These are phyloP conservation scores for Aspergillus chevalieri DNA, from an alignment of 2,329 filamentous ascomycete species.

Conservation along the genomic window DNA sequence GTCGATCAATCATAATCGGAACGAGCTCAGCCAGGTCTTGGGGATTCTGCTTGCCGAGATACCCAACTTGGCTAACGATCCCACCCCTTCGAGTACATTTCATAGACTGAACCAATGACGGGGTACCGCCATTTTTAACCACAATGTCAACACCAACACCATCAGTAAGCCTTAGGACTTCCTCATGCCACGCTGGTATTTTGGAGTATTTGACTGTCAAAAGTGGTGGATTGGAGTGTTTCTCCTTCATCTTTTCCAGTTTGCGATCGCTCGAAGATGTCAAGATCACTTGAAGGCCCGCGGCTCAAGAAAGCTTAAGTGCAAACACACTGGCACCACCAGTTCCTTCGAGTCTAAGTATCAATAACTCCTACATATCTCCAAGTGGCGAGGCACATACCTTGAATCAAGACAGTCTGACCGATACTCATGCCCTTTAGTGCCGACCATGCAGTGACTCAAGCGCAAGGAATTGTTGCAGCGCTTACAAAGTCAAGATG, in stretches of 20 bases:
- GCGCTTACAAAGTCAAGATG: conserved; percentile 36
- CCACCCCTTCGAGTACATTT: conserved; percentile 38
- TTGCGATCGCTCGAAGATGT: conserved; percentile 35
- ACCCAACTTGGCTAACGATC: conserved; percentile 40
- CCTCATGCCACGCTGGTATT: conserved; percentile 26
- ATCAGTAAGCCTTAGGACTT: conserved; percentile 27
- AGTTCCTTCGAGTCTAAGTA: conserved; percentile 20
- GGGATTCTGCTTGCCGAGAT: conserved; percentile 28
- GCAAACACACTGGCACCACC: conserved; percentile 33
- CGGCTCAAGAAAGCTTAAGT: conserved; percentile 27
- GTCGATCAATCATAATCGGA: conserved; percentile 32
- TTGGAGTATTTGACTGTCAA: conserved; percentile 28
- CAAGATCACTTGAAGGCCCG: conserved; percentile 32
- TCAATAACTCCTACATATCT: too few species aligned
- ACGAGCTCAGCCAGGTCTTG: conserved; percentile 30
- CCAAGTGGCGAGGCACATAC: conserved; percentile 14
- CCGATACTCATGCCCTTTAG: conserved; percentile 36
- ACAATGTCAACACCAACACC: conserved; percentile 33
- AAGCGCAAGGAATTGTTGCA: conserved; percentile 39
- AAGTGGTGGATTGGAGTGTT: conserved; percentile 17
- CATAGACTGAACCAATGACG: conserved; percentile 35
- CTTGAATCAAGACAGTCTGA: conserved; percentile 43
- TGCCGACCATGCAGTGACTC: conserved; percentile 42
- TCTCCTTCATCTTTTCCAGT: conserved; percentile 20
- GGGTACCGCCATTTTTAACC: conserved; percentile 36